Conservation (phyloP, 352 stramenopile genomes). For the Aphanomyces astaci region DNA sequence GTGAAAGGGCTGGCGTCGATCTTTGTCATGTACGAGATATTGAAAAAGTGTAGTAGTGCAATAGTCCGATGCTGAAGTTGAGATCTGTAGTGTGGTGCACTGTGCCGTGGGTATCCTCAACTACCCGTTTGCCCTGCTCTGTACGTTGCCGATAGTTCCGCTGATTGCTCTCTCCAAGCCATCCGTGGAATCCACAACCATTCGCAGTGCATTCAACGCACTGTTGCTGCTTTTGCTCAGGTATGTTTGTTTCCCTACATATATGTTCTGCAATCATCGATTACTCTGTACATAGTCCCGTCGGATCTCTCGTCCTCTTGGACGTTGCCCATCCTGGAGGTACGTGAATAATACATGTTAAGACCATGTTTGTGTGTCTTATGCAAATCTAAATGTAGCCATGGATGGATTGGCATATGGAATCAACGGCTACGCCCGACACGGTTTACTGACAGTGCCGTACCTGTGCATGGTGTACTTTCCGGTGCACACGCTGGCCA, state of each 20-base stretch:
- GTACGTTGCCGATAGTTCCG: constrained; percentile 47
- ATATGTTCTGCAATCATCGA: not conserved
- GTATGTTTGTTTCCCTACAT: not conserved
- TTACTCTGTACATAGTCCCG: not conserved
- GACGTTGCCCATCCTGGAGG: constrained; percentile 27
- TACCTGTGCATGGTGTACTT: constrained; percentile 68
- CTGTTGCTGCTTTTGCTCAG: not conserved
- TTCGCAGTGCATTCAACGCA: not conserved
- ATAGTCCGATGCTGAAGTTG: not conserved
- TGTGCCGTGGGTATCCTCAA: constrained; percentile 72
- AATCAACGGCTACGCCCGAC: constrained; percentile 42
- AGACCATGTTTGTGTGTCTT: too few relatives aligned
- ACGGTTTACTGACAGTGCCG: constrained; percentile 51
- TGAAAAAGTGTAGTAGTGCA: too few relatives aligned
- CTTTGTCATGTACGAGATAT: constrained; percentile 48
- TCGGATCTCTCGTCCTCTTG: not conserved
- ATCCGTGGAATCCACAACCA: not conserved
- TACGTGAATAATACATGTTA: constrained; percentile 22
- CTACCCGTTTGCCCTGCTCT: constrained; percentile 72
- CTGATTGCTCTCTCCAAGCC: constrained; percentile 28
- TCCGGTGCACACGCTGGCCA: constrained; percentile 52
- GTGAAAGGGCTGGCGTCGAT: constrained; percentile 51
- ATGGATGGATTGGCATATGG: constrained; percentile 30
- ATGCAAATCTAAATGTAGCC: constrained; percentile 7
- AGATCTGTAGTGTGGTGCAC: constrained; percentile 43